Evolutionary conservation across 192 early-diverging fungal genomes (phyloP).

Genomic region (Backusella circina): DNA sequence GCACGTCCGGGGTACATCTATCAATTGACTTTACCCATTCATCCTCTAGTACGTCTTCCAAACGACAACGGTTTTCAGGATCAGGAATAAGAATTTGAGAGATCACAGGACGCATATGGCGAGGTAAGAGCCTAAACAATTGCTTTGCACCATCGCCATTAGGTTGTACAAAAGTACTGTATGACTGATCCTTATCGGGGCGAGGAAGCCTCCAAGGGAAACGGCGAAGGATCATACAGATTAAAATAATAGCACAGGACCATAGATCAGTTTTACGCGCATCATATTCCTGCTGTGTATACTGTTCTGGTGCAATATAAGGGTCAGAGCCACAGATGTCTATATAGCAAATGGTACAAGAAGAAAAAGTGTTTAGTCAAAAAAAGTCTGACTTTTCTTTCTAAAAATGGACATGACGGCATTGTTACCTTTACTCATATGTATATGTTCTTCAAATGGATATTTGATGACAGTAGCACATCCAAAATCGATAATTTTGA

Average conservation of each 20-base stretch:
- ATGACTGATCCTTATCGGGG: slow-evolving; percentile 51
- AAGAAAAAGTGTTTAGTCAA: not conserved
- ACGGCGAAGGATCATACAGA: slow-evolving; percentile 67
- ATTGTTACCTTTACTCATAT: slow-evolving; percentile 46
- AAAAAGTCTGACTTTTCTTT: not conserved
- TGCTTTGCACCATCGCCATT: slow-evolving; percentile 44
- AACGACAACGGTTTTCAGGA: slow-evolving; percentile 46
- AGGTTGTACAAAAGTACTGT: slow-evolving; percentile 43
- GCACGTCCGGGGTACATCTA: slow-evolving; percentile 33
- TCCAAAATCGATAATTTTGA: slow-evolving; percentile 93
- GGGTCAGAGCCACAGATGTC: slow-evolving; percentile 92
- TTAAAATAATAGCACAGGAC: slow-evolving; percentile 88
- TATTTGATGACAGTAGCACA: slow-evolving; percentile 80
- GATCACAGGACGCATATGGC: slow-evolving; percentile 55
- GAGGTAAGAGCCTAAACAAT: slow-evolving; percentile 53
- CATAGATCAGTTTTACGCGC: slow-evolving; percentile 89
- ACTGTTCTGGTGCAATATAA: slow-evolving; percentile 94
- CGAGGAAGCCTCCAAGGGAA: slow-evolving; percentile 69
- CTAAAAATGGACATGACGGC: not conserved
- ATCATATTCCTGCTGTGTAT: slow-evolving; percentile 72
- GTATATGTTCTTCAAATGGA: slow-evolving; percentile 65
- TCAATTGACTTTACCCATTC: slow-evolving; percentile 72
- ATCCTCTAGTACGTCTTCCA: slow-evolving; percentile 66
- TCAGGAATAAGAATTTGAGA: slow-evolving; percentile 63
- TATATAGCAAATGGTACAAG: not conserved